Evolutionary conservation across 2,329 filamentous ascomycete genomes (phyloP), one percentile per base, ranked within the genome.

Genomic region (Boeremia lycopersici): DNA sequence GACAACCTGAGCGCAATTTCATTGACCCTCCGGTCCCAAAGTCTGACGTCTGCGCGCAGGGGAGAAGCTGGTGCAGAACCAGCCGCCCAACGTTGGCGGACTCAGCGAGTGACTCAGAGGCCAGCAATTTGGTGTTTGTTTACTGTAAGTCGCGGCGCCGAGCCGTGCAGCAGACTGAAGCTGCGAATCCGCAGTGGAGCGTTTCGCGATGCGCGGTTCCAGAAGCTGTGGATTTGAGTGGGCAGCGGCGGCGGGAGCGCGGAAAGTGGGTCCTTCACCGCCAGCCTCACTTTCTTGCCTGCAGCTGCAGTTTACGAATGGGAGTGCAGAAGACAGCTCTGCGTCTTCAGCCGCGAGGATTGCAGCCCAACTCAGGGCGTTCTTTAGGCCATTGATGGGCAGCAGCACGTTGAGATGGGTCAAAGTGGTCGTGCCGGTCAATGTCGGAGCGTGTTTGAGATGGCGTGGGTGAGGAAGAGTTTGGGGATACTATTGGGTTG

Each of bases 221-320:
- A 38, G 44, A 25, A 47, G 44, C 23, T 19, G 45, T 25, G 19
- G 36, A 12, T 26, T 6, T 51, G 48, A 51, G 33, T 51, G 48
- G 48, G n/a, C 13, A 9, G 23, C 30, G 28, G 6, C 39, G 29
- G 33, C 41, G 48, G 41, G 41, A 45, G 34, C 48, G 39, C 48
- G 48, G 48, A 12, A 44, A 31, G 48, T 50, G 48, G 42, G 38
- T 25, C 19, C 23, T 25, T 26, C 40, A 54, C 45, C 39, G 51
- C 51, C 51, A 44, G 51, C 51, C 51, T 54, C 51, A 54, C 51
- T 54, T 53, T 52, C 12, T n/a, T 19, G 23, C 7, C 9, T 42
- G 39, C 39, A 42, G 31, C 19, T 4, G 5, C n/a, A 5, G 12
- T 23, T 34, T 10, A 36, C 46, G 19, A 48, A 38, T 50, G 36